phyloP scores from a whole-genome alignment of 2,329 filamentous ascomycete species.

The Xylariaceae sp. region DNA sequence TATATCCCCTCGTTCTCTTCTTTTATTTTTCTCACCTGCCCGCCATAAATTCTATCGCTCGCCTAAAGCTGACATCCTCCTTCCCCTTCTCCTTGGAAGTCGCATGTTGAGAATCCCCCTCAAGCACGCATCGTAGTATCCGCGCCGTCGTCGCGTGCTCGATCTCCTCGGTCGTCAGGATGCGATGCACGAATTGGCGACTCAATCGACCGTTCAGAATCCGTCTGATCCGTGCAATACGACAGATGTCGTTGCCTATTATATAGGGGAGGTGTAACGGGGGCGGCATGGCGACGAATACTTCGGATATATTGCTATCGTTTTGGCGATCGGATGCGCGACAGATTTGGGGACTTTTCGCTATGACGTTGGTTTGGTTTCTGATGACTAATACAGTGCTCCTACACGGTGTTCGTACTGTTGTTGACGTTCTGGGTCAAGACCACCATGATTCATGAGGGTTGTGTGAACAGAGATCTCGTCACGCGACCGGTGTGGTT shows the following conservation, averaged over 20 bases:
- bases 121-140: slow-evolving; percentile 16
- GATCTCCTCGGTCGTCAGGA: slow-evolving; percentile 43
- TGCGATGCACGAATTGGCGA: slow-evolving; percentile 42
- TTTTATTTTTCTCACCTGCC: slow-evolving; percentile 35
- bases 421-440: too few species aligned
- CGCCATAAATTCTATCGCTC: slow-evolving; percentile 39
- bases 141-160: slow-evolving; percentile 4
- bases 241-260: slow-evolving; percentile 76
- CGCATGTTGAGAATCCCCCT: slow-evolving; percentile 5
- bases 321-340: background rate
- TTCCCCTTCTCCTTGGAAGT: background rate
- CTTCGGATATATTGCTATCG: too few species aligned
- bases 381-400: too few species aligned
- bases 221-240: slow-evolving; percentile 57
- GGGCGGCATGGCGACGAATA: slow-evolving; percentile 10
- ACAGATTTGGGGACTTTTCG: background rate
- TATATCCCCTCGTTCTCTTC: background rate
- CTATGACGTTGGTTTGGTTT: too few species aligned
- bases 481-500: too few species aligned
- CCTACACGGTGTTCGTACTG: too few species aligned
- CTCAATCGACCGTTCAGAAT: slow-evolving; percentile 47
- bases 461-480: too few species aligned
- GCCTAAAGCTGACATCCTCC: slow-evolving; percentile 30
- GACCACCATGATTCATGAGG: too few species aligned
- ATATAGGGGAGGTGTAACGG: slow-evolving; percentile 48